These are phyloP conservation scores for Chrysosphaeria jannelii DNA, from an alignment of 2,329 filamentous ascomycete species.

Conservation along the genomic window DNA sequence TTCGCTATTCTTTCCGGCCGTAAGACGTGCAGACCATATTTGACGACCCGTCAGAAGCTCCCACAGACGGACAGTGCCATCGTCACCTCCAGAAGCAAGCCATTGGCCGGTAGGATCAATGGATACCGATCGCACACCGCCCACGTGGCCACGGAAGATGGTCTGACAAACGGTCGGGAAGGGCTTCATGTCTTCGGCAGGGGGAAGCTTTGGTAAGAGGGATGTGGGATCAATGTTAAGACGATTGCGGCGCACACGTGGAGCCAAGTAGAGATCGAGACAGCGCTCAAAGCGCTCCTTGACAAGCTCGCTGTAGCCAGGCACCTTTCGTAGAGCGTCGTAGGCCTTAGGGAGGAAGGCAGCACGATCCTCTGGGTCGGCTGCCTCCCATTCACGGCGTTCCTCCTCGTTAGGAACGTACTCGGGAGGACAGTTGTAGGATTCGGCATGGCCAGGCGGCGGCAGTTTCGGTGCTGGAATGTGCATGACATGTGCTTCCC, in stretches of 20 bases:
- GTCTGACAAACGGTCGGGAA: constrained; percentile 80
- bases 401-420: constrained; percentile 74
- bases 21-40: constrained; percentile 57
- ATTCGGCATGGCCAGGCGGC: constrained; percentile 63
- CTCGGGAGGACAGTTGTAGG: constrained; percentile 85
- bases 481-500: constrained; percentile 71
- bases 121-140: constrained; percentile 55
- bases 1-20: constrained; percentile 11
- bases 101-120: constrained; percentile 66
- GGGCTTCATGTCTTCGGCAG: constrained; percentile 73
- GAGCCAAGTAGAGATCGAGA: constrained; percentile 81
- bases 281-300: constrained; percentile 93
- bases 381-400: constrained; percentile 54
- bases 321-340: constrained; percentile 64
- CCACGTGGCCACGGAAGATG: constrained; percentile 65
- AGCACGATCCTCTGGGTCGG: constrained; percentile 71
- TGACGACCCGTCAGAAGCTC: constrained; percentile 63
- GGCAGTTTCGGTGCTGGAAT: constrained; percentile 80
- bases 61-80: constrained; percentile 79
- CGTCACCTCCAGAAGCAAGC: constrained; percentile 77
- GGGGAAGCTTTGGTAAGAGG: constrained; percentile 71
- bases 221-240: constrained; percentile 92
- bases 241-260: constrained; percentile 69
- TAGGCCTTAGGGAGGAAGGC: constrained; percentile 66
- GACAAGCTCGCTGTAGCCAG: constrained; percentile 66